Evolutionary conservation across 2,329 filamentous ascomycete species (phyloP).

Genomic region (Arachnopeziza araneosa): DNA sequence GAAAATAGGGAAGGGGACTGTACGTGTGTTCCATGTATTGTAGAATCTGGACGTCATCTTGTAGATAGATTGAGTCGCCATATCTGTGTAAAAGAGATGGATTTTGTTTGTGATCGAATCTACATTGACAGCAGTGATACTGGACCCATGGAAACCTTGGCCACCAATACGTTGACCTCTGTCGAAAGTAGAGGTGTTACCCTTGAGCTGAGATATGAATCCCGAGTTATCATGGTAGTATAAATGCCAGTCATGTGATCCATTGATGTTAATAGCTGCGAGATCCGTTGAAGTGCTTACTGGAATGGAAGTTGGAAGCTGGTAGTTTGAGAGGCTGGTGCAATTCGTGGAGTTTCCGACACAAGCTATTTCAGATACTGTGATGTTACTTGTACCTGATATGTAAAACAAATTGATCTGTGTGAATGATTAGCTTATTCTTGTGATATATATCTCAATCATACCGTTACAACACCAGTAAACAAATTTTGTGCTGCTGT

Average conservation of each 20-base stretch:
- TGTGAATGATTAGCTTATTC: not conserved
- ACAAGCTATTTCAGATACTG: slow-evolving; percentile 20
- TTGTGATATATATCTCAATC: not conserved
- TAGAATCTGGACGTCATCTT: slow-evolving; percentile 14
- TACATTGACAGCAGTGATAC: slow-evolving; percentile 19
- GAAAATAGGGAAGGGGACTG: not conserved
- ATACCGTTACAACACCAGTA: slow-evolving; percentile 19
- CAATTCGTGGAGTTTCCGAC: slow-evolving; percentile 13
- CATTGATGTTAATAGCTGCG: slow-evolving; percentile 19
- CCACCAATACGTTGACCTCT: slow-evolving; percentile 16
- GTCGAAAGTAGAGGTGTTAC: slow-evolving; percentile 18
- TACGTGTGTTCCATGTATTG: slow-evolving; percentile 20
- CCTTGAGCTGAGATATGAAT: slow-evolving; percentile 16
- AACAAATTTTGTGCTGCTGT: slow-evolving; percentile 15
- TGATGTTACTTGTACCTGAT: slow-evolving; percentile 14
- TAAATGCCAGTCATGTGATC: slow-evolving; percentile 21
- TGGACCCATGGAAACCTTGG: slow-evolving; percentile 12
- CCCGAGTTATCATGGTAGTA: slow-evolving; percentile 18
- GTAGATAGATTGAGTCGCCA: slow-evolving; percentile 11
- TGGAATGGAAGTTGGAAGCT: slow-evolving; percentile 12
- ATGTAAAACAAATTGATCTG: slow-evolving; percentile 23
- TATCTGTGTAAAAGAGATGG: slow-evolving; percentile 21
- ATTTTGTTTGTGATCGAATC: slow-evolving; percentile 21
- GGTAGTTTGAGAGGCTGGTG: slow-evolving; percentile 12
- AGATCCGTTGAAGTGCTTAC: slow-evolving; percentile 15